phyloP scores from a whole-genome alignment of 768 basidiomycete species.

The Rhizopogon vinicolor region DNA sequence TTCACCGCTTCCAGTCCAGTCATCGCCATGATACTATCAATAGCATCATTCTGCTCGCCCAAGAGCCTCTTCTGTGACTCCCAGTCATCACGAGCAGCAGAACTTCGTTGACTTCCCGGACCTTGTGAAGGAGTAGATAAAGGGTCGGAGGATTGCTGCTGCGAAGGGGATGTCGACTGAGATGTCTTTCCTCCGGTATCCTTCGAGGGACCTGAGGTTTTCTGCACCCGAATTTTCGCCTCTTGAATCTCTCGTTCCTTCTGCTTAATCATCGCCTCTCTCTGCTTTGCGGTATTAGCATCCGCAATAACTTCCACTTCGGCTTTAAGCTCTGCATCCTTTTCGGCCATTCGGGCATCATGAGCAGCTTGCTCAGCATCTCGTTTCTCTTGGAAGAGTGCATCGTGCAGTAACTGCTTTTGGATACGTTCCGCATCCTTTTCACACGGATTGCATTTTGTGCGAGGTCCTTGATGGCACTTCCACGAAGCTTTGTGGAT shows the following conservation, averaged over 20 bases:
- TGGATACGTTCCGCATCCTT: conserved; percentile 30
- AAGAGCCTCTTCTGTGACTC: conserved; percentile 44
- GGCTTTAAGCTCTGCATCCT: conserved; percentile 33
- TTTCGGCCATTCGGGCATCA: conserved; percentile 29
- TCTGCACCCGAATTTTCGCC: conserved; percentile 6
- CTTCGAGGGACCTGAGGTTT: background rate
- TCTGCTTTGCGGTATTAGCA: conserved; percentile 27
- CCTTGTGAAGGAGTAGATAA: background rate
- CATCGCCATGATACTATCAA: conserved; percentile 59
- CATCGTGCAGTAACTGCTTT: conserved; percentile 31
- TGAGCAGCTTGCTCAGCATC: conserved; percentile 39
- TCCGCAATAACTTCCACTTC: conserved; percentile 26
- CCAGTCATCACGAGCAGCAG: conserved; percentile 35
- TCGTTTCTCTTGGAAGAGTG: conserved; percentile 31
- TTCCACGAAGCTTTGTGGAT: conserved; percentile 37
- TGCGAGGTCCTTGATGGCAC: conserved; percentile 33
- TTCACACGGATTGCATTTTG: conserved; percentile 41
- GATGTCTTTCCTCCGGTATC: background rate
- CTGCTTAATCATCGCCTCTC: conserved; percentile 30
- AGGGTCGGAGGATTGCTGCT: background rate
- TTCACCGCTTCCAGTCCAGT: conserved; percentile 59
- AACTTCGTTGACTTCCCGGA: background rate
- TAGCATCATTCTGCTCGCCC: conserved; percentile 41
- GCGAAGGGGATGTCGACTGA: background rate
- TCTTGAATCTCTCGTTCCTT: conserved; percentile 38